Evolutionary conservation across 2,329 filamentous ascomycete species (phyloP).

Genomic region (Apiospora rasikravindrae): DNA sequence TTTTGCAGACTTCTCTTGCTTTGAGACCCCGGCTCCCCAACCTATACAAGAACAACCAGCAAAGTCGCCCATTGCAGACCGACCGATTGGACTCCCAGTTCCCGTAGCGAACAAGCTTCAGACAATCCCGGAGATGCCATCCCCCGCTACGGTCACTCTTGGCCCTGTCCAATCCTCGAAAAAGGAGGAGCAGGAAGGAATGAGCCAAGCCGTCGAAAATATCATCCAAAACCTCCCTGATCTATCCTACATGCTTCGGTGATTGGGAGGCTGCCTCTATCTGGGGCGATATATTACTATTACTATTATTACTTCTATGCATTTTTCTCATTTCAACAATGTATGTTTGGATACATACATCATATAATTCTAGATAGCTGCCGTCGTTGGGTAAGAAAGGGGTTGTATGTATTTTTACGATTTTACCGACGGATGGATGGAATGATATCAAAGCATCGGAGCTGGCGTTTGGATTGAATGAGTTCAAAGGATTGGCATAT

Average conservation of each 20-base stretch:
- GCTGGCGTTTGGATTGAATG: not conserved
- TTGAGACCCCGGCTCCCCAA: constrained; percentile 26
- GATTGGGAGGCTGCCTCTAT: not conserved
- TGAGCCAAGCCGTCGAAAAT: constrained; percentile 38
- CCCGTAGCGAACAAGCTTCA: not conserved
- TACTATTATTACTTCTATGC: not conserved
- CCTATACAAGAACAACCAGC: not conserved
- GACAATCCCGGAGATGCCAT: not conserved
- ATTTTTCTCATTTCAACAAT: not conserved
- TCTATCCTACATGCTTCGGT: constrained; percentile 53
- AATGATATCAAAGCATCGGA: constrained; percentile 14
- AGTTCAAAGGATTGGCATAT: not conserved
- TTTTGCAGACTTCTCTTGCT: constrained; percentile 30
- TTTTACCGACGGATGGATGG: constrained; percentile 6
- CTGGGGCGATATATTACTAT: not conserved
- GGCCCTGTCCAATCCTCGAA: constrained; percentile 25
- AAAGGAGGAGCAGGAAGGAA: constrained; percentile 35
- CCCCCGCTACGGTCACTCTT: constrained; percentile 23
- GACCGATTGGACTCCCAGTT: constrained; percentile 14
- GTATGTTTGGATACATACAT: not conserved
- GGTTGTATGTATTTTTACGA: constrained; percentile 3
- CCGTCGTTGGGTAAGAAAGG: not conserved
- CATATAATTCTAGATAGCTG: not conserved
- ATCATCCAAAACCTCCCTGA: constrained; percentile 48
- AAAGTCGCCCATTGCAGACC: not conserved